Conservation (phyloP, 1,284 basidiomycete genomes). For the Lignosus rhinocerotis region DNA sequence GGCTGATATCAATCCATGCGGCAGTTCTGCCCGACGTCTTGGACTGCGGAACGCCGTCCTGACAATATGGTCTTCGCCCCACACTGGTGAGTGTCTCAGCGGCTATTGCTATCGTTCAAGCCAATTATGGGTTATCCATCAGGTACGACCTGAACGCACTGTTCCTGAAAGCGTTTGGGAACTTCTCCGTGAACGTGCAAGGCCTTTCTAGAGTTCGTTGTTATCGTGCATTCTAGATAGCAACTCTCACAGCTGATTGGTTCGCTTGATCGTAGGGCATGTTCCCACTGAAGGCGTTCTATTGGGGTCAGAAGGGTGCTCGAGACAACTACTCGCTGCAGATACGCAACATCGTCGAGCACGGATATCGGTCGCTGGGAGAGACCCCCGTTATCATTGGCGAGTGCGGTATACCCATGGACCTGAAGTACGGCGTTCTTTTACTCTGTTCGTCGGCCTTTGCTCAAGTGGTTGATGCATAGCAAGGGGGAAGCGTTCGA, state of each 20-base stretch:
- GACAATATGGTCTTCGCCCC: conserved; percentile 85
- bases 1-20: background rate
- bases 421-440: conserved; percentile 74
- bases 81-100: conserved; percentile 68
- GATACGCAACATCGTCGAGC: conserved; percentile 76
- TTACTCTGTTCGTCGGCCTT: background rate
- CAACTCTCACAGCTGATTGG: background rate
- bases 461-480: background rate
- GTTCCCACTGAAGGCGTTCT: conserved; percentile 77
- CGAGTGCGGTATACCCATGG: conserved; percentile 92
- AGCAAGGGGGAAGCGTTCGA: conserved; percentile 73
- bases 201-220: conserved; percentile 73
- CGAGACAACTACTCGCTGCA: conserved; percentile 83
- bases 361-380: conserved; percentile 66
- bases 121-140: background rate
- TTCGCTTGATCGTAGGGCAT: conserved; percentile 63
- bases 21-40: conserved; percentile 79
- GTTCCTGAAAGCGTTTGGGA: conserved; percentile 79
- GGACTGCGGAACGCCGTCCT: conserved; percentile 65
- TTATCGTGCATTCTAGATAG: background rate
- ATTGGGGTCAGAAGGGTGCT: conserved; percentile 83
- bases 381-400: conserved; percentile 84
- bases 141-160: conserved; percentile 91
- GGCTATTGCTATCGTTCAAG: too few relatives aligned
- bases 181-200: conserved; percentile 89